A percentile compares a stretch with the other conserved stretches of the same genome.
phyloP scores from a whole-genome alignment of 441 rosid genomes.

The Kokia cookei region DNA sequence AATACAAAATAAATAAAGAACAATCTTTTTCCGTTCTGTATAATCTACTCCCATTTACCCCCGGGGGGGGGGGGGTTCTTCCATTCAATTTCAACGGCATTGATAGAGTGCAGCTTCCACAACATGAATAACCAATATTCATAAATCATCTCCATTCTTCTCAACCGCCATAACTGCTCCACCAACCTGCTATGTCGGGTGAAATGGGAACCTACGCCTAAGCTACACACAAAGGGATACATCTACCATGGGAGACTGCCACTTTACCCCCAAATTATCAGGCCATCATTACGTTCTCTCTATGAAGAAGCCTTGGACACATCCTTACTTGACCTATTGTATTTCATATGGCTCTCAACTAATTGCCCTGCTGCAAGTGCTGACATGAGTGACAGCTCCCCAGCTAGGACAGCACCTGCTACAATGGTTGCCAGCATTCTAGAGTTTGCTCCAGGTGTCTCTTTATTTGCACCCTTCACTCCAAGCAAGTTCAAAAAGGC shows the following conservation, averaged over 20 bases:
- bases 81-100: no score
- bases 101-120: no score
- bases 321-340: constrained; percentile 33
- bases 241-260: not conserved
- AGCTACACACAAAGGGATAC: no score
- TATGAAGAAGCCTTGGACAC: constrained; percentile 15
- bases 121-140: no score
- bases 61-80: no score
- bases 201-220: no score
- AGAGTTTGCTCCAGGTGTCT: constrained; percentile 29
- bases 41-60: no score
- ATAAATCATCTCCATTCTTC: no score
- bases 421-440: constrained; percentile 29
- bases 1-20: no score
- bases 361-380: constrained; percentile 44
- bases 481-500: constrained; percentile 42
- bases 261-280: not conserved
- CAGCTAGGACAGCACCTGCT: constrained; percentile 40
- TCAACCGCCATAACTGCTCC: no score
- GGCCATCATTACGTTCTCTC: not conserved
- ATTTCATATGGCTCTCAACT: constrained; percentile 39
- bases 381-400: constrained; percentile 40
- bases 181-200: no score
- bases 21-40: no score
- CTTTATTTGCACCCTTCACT: constrained; percentile 39